A percentile compares a stretch with the other conserved stretches of the same genome.
phyloP scores from a whole-genome alignment of 331 rosid species.

The Malus hybrid region DNA sequence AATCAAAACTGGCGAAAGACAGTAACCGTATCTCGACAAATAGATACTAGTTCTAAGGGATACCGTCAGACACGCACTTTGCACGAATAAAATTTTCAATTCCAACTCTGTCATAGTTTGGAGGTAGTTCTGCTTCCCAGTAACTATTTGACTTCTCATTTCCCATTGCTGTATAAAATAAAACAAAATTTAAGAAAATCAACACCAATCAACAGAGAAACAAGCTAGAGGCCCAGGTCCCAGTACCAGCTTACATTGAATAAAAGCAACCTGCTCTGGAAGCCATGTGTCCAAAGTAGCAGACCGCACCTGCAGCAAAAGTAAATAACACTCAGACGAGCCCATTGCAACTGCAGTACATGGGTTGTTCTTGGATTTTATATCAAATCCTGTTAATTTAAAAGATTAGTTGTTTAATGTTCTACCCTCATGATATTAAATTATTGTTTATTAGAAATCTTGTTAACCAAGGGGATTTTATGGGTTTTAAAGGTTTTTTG shows the following conservation, averaged over 20 bases:
- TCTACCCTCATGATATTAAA: neutral
- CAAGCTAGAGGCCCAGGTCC: constrained; percentile 2
- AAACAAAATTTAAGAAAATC: constrained; percentile 7
- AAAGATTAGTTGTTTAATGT: neutral
- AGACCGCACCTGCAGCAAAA: constrained; percentile 77
- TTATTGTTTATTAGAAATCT: neutral
- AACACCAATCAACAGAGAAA: constrained; percentile 6
- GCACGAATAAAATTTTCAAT: constrained; percentile 99
- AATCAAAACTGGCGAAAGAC: neutral
- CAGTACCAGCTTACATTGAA: constrained; percentile 63
- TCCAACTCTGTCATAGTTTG: constrained; percentile 96
- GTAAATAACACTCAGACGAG: constrained; percentile 16
- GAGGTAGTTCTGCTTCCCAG: constrained; percentile 99
- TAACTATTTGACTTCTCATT: constrained; percentile 82
- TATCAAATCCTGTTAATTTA: neutral
- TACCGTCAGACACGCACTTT: constrained; percentile 53
- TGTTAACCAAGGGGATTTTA: neutral
- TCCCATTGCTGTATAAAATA: constrained; percentile 71
- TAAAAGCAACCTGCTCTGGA: constrained; percentile 95
- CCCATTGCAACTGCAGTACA: neutral
- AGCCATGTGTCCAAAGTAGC: constrained; percentile 98
- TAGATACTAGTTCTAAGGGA: constrained; percentile 17
- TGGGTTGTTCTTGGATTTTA: neutral
- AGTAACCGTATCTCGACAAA: constrained; percentile 14
- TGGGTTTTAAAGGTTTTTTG: neutral